These are phyloP conservation scores for Porcisia deanei DNA, from an alignment of 208 protist genomes.

Conservation along the genomic window DNA sequence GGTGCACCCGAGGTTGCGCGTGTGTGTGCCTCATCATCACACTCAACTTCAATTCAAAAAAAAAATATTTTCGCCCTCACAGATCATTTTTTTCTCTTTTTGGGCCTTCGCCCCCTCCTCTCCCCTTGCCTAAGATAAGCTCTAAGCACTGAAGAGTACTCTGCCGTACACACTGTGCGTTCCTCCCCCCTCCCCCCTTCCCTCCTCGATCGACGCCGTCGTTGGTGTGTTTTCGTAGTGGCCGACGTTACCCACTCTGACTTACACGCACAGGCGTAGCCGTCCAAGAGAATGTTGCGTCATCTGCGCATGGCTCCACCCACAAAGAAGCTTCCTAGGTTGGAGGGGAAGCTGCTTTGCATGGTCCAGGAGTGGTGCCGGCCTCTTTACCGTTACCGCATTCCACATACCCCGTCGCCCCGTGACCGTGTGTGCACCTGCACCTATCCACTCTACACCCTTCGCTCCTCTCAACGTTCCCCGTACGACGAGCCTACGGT, in stretches of 20 bases:
- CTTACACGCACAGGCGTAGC: not conserved
- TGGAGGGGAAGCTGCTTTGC: constrained; percentile 19
- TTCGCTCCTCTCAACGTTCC: constrained; percentile 41
- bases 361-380: constrained; percentile 28
- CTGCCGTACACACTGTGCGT: not conserved
- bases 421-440: constrained; percentile 49
- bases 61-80: not conserved
- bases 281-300: constrained; percentile 36
- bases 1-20: not conserved
- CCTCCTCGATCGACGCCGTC: too few species aligned
- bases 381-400: constrained; percentile 42
- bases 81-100: not conserved
- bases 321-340: constrained; percentile 17
- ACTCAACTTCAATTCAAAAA: not conserved
- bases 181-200: not conserved
- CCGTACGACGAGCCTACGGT: constrained; percentile 40
- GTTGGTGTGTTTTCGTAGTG: not conserved
- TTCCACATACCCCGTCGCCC: constrained; percentile 36
- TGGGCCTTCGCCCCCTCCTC: not conserved
- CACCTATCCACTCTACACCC: constrained; percentile 63
- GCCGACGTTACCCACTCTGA: not conserved
- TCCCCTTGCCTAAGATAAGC: not conserved
- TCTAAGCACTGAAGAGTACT: not conserved
- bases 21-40: not conserved
- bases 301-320: constrained; percentile 51